These are phyloP conservation scores for Tarenaya hassleriana DNA, from an alignment of 345 rosid genomes.

Conservation along the genomic window DNA sequence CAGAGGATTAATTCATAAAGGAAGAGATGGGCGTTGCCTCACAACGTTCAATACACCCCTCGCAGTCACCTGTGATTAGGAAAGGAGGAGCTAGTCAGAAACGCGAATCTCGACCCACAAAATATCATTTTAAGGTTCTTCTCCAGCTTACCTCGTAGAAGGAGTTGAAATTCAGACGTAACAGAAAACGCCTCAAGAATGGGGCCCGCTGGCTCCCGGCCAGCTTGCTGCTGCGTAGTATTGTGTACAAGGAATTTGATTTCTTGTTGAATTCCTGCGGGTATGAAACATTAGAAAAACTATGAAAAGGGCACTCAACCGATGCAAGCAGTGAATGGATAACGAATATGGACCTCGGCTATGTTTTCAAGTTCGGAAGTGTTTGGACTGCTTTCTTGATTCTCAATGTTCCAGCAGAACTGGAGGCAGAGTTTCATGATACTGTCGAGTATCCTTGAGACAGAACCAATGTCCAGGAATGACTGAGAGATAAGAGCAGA, in stretches of 20 bases:
- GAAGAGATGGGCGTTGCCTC: constrained; percentile 65
- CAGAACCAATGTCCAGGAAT: constrained; percentile 92
- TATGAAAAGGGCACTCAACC: constrained; percentile 9
- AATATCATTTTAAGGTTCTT: background rate
- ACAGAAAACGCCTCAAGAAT: constrained; percentile 84
- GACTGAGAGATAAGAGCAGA: constrained; percentile 94
- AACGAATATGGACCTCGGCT: constrained; percentile 51
- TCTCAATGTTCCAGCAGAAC: constrained; percentile 96
- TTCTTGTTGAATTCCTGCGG: constrained; percentile 90
- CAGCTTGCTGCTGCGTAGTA: constrained; percentile 83
- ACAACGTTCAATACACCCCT: constrained; percentile 78
- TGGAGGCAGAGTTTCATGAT: constrained; percentile 94
- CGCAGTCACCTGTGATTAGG: constrained; percentile 60
- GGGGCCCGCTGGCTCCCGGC: constrained; percentile 98
- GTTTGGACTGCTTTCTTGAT: constrained; percentile 72
- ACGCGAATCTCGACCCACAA: background rate
- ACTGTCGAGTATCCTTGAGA: constrained; percentile 87
- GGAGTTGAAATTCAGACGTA: constrained; percentile 82
- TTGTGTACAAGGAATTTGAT: constrained; percentile 85
- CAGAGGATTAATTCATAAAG: constrained; percentile 37
- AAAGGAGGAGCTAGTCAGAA: constrained; percentile 10
- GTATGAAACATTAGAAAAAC: background rate
- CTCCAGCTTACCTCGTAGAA: constrained; percentile 66
- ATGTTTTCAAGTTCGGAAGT: constrained; percentile 75
- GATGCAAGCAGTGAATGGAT: constrained; percentile 7